These are phyloP conservation scores for Ceratocystis huliohia DNA, from an alignment of 2,329 filamentous ascomycete genomes.

Conservation along the genomic window DNA sequence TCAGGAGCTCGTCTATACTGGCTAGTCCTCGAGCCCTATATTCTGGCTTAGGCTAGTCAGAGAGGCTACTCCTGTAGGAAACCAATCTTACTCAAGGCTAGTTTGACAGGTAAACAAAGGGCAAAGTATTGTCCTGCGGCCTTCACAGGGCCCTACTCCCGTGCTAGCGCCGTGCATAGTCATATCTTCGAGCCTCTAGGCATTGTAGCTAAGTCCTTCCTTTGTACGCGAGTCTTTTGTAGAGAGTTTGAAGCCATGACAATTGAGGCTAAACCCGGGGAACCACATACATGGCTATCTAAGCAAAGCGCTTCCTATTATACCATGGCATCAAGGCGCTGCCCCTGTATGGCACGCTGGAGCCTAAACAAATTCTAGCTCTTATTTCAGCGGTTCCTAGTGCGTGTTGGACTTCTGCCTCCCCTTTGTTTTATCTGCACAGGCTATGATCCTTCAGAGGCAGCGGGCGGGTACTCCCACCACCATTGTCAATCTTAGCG, in stretches of 20 bases:
- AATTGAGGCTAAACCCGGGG: no score
- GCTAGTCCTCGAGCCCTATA: no score
- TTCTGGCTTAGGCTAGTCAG: neutral
- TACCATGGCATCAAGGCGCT: no score
- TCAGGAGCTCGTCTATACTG: no score
- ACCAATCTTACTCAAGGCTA: neutral
- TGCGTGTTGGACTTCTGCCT: neutral
- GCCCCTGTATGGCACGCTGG: no score
- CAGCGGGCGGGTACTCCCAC: slow-evolving; percentile 5
- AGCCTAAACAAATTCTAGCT: no score
- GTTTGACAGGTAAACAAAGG: neutral
- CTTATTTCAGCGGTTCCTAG: neutral
- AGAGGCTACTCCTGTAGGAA: neutral
- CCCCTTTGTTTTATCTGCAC: neutral
- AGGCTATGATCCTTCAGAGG: neutral
- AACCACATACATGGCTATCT: no score
- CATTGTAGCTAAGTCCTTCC: neutral
- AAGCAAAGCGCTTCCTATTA: no score
- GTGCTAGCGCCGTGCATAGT: neutral
- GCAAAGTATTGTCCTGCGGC: neutral
- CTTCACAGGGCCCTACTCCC: neutral
- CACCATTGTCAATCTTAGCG: neutral
- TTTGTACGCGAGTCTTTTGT: no score
- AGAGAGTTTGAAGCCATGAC: no score
- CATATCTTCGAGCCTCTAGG: neutral